Percentiles rank a stretch among this genome's conserved stretches.
phyloP scores from a whole-genome alignment of 192 early-diverging fungal species.

The Entomortierella beljakovae region DNA sequence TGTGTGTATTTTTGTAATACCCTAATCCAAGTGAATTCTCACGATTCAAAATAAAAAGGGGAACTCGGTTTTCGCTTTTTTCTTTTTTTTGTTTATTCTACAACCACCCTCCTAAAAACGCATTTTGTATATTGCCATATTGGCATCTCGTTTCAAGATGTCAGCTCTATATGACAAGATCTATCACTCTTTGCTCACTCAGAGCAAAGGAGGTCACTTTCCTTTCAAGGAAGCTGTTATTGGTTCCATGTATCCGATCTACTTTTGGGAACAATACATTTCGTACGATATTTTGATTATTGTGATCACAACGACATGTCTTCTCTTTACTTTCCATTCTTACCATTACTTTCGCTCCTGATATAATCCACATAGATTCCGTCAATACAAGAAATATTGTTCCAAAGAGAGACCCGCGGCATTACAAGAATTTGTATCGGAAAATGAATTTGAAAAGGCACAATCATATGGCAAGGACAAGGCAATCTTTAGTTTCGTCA shows the following conservation, averaged over 20 bases:
- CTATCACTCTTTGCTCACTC: slow-evolving; percentile 2
- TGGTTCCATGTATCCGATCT: slow-evolving; percentile 76
- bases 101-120: too few species aligned
- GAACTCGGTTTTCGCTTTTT: too few species aligned
- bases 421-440: slow-evolving; percentile 69
- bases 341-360: neutral
- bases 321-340: neutral
- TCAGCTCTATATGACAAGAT: slow-evolving; percentile 1
- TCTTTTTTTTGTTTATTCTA: too few species aligned
- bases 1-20: too few species aligned
- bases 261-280: slow-evolving; percentile 86
- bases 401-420: slow-evolving; percentile 74
- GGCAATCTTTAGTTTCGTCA: slow-evolving; percentile 80
- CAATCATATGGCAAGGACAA: slow-evolving; percentile 90
- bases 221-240: slow-evolving; percentile 88
- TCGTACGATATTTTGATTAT: slow-evolving; percentile 60
- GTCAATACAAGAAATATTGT: slow-evolving; percentile 80
- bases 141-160: too few species aligned
- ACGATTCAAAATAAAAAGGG: too few species aligned
- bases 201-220: slow-evolving; percentile 25
- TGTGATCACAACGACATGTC: too few species aligned
- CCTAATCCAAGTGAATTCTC: too few species aligned
- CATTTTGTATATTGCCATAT: too few species aligned
- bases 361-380: slow-evolving; percentile 58
- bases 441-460: slow-evolving; percentile 85